A percentile compares a stretch with the other conserved stretches of the same genome.
Evolutionary conservation across 2,329 filamentous ascomycete species (phyloP).

Genomic region (Davidsoniella australis): DNA sequence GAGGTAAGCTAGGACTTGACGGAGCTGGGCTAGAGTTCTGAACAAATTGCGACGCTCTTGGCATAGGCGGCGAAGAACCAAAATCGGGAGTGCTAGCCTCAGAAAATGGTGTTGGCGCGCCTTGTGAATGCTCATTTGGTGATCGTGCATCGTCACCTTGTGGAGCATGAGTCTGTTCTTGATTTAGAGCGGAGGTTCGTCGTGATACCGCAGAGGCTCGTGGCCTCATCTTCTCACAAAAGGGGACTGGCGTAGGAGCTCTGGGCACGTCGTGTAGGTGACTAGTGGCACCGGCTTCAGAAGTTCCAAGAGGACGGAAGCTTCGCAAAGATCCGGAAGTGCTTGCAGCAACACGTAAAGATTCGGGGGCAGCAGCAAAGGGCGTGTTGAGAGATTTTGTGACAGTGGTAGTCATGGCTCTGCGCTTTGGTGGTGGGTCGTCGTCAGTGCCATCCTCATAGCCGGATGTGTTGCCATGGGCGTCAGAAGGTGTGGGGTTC

Average conservation of each 20-base stretch:
- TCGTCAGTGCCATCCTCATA: conserved; percentile 52
- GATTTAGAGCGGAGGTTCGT: conserved; percentile 41
- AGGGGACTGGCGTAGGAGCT: conserved; percentile 59
- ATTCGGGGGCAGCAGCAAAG: conserved; percentile 60
- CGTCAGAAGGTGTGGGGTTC: conserved; percentile 22
- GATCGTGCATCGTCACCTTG: conserved; percentile 35
- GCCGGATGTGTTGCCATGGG: conserved; percentile 52
- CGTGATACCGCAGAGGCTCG: conserved; percentile 28
- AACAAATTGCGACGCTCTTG: conserved; percentile 37
- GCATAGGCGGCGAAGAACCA: conserved; percentile 75
- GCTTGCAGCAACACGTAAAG: conserved; percentile 75
- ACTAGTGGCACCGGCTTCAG: conserved; percentile 26
- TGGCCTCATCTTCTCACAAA: conserved; percentile 9
- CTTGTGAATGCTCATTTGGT: conserved; percentile 31
- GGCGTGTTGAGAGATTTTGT: conserved; percentile 54
- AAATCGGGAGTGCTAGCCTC: conserved; percentile 64
- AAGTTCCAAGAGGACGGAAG: conserved; percentile 54
- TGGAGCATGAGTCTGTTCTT: conserved; percentile 28
- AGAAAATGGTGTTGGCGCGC: conserved; percentile 34
- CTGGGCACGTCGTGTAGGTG: conserved; percentile 58
- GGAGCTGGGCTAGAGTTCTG: conserved; percentile 44
- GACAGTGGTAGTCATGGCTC: conserved; percentile 59
- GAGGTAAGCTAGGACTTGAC: conserved; percentile 63
- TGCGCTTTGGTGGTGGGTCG: conserved; percentile 40
- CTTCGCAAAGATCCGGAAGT: conserved; percentile 75